Base-by-base conservation (phyloP, 2,329 filamentous ascomycete species). In the Aspergillus sp. region DNA sequence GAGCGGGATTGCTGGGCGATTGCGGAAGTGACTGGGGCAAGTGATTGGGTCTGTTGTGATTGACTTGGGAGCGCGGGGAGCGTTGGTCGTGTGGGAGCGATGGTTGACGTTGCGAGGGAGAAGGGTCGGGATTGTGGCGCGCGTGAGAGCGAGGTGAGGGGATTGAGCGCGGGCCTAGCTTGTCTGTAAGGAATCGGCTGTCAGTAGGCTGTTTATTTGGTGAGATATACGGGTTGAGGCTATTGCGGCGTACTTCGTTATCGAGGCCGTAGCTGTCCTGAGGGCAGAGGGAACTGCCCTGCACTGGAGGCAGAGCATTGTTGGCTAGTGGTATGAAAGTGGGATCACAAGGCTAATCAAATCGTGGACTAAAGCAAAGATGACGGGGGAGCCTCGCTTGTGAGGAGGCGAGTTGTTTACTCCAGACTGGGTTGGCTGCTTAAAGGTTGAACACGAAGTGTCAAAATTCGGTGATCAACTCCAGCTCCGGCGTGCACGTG, bases 281-380 rank as follows among this genome's bases (percentile, higher is more conserved):
- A 73, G 38, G 24, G 60, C 53, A 36, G 65, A 64, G 66, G 69
- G 68, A 62, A 71, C 26, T 18, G 68, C 69, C 63, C 70, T 68
- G 62, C 68, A 70, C 50, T 67, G 67, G 47, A 75, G 60, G 53
- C 69, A 69, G 58, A 73, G 63, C 74, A 75, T 75, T 30, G 43
- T 67, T 54, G 42, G 11, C 44, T 20, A 26, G 15, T 3, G 38
- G 30, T 12, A 26, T 17, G 9, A 11, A 26, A 41, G n/a, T 26
- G 6, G 48, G 30, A 15, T n/a, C 30, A 17, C 32, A 34, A 6
- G 8, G 43, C 4, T 39, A 48, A 20, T 18, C n/a, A 6, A 36
- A 24, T 41, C 9, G 26, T 15, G 17, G n/a, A 15, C 36, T 15
- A 26, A 44, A 38, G 41, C n/a, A 26, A 32, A 20, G 43, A 22